Conservation (phyloP, 108 stramenopile genomes). For the Nannochloropsis oceanica region DNA sequence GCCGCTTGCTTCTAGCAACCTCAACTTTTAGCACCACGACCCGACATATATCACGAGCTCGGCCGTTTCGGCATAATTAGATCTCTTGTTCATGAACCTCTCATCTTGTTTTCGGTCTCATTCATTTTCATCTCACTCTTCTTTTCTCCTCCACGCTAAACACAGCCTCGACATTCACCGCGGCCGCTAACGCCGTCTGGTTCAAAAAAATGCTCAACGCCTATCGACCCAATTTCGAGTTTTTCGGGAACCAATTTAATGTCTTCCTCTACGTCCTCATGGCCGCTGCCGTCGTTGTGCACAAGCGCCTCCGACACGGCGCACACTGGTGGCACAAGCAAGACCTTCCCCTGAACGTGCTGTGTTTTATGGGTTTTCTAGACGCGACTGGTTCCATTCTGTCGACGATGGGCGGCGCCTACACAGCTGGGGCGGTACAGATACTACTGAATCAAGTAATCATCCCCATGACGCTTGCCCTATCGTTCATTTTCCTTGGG, state of each 20-base stretch:
- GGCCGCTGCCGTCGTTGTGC: neutral
- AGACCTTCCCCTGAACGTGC: neutral
- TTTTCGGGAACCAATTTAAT: neutral
- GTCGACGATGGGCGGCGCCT: slow-evolving; percentile 9
- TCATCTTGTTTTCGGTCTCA: neutral
- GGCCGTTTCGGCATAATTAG: neutral
- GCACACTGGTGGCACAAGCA: neutral
- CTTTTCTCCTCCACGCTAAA: neutral
- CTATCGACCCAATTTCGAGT: neutral
- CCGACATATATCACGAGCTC: no score
- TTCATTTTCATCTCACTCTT: neutral
- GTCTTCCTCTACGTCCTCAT: neutral
- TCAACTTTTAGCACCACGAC: no score
- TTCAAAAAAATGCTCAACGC: neutral
- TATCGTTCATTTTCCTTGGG: neutral
- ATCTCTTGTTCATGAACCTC: neutral
- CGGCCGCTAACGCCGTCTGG: neutral
- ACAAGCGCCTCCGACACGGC: neutral
- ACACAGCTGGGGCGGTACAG: slow-evolving; percentile 11
- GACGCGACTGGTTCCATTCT: slow-evolving; percentile 11
- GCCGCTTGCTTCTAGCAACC: no score
- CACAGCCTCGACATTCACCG: neutral
- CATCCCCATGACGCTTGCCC: slow-evolving; percentile 9
- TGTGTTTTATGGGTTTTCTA: slow-evolving; percentile 2
- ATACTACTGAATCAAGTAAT: slow-evolving; percentile 11